Evolutionary conservation across 805 yeast species (phyloP).

Genomic region (Wickerhamomyces kurtzmanii): DNA sequence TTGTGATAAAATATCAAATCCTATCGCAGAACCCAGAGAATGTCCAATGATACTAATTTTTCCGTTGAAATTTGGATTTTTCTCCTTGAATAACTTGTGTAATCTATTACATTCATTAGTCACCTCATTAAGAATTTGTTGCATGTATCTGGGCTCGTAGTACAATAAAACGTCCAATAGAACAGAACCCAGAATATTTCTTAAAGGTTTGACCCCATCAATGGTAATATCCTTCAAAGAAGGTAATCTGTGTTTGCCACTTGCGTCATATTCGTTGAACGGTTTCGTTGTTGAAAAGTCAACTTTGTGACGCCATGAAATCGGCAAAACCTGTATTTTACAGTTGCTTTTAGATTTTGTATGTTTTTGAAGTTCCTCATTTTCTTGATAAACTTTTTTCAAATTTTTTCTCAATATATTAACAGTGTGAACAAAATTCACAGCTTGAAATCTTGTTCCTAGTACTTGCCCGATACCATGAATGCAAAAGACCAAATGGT

Average conservation of each 20-base stretch:
- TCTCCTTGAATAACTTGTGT: conserved; percentile 44
- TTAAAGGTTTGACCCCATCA: conserved; percentile 64
- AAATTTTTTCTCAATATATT: conserved; percentile 52
- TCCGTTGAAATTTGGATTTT: conserved; percentile 71
- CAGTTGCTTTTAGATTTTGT: conserved; percentile 39
- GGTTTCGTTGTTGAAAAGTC: conserved; percentile 43
- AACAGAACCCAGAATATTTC: conserved; percentile 80
- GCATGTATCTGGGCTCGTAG: conserved; percentile 60
- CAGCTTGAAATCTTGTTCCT: conserved; percentile 67
- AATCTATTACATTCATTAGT: conserved; percentile 53
- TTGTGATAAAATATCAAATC: conserved; percentile 59
- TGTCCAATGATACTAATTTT: conserved; percentile 82
- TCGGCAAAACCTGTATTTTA: conserved; percentile 77
- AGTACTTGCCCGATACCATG: conserved; percentile 94
- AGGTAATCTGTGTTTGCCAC: conserved; percentile 40
- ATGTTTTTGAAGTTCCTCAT: conserved; percentile 25
- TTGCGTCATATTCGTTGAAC: conserved; percentile 22
- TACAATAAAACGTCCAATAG: conserved; percentile 74
- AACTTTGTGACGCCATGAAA: conserved; percentile 81
- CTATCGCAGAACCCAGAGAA: conserved; percentile 82
- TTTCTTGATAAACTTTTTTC: conserved; percentile 36
- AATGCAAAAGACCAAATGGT: conserved; percentile 72
- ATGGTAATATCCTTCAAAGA: conserved; percentile 64
- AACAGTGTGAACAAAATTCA: conserved; percentile 81
- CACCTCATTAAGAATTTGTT: conserved; percentile 54